phyloP scores from a whole-genome alignment of 495 filamentous ascomycete species.

The Penicillium bovifimosum region DNA sequence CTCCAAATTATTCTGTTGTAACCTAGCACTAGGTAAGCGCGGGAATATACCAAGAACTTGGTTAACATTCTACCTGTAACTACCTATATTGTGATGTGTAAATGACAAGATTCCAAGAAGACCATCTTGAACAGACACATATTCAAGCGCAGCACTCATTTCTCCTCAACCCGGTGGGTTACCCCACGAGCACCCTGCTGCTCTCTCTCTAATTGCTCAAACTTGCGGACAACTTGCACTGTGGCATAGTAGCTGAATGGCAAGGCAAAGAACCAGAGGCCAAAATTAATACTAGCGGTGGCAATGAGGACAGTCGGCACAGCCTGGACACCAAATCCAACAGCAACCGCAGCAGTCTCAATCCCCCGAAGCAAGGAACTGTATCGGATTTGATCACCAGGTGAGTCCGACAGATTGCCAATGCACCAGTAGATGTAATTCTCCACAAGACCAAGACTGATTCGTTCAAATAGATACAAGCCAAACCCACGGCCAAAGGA shows the following conservation, averaged over 20 bases:
- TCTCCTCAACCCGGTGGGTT: not conserved
- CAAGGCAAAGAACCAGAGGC: slow-evolving; percentile 36
- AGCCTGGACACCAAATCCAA: slow-evolving; percentile 41
- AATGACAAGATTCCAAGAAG: too few relatives aligned
- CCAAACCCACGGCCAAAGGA: slow-evolving; percentile 39
- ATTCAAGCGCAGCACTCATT: not conserved
- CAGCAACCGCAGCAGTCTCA: slow-evolving; percentile 36
- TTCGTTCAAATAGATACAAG: slow-evolving; percentile 35
- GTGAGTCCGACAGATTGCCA: slow-evolving; percentile 37
- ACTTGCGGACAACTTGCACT: slow-evolving; percentile 32
- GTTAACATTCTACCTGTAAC: too few relatives aligned
- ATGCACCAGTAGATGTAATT: slow-evolving; percentile 47
- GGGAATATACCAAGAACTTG: too few relatives aligned
- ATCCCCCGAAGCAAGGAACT: slow-evolving; percentile 38
- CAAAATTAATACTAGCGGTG: slow-evolving; percentile 38
- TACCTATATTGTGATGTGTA: too few relatives aligned
- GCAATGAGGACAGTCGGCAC: slow-evolving; percentile 38
- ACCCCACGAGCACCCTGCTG: not conserved
- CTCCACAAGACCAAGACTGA: slow-evolving; percentile 36
- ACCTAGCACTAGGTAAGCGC: too few relatives aligned
- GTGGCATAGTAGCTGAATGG: slow-evolving; percentile 44
- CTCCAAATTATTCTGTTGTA: too few relatives aligned
- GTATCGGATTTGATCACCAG: slow-evolving; percentile 39
- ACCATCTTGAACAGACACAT: not conserved
- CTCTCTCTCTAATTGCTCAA: slow-evolving; percentile 1